These are phyloP conservation scores for Microcos paniculata DNA, from an alignment of 345 rosid species.

Conservation along the genomic window DNA sequence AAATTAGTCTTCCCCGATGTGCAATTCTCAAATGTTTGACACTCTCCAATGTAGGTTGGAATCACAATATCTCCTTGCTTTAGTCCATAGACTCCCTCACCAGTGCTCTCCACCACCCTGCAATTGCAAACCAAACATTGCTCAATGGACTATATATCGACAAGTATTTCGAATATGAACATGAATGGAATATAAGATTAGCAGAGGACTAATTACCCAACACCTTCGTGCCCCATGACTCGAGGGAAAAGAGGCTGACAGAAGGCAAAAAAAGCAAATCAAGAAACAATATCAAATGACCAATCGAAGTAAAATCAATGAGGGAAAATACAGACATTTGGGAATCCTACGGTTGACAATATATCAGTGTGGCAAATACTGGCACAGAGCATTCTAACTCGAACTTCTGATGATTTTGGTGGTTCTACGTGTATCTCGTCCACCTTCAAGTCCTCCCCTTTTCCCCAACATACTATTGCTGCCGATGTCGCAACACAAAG, in stretches of 20 bases:
- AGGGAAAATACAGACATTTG: slow-evolving; percentile 14
- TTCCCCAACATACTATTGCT: slow-evolving; percentile 62
- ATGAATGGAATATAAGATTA: too few species aligned
- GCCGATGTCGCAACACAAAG: not conserved
- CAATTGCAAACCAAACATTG: not conserved
- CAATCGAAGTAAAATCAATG: too few species aligned
- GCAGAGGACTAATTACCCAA: too few species aligned
- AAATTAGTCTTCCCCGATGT: slow-evolving; percentile 38
- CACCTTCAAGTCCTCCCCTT: slow-evolving; percentile 44
- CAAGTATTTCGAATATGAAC: too few species aligned
- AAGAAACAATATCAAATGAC: too few species aligned
- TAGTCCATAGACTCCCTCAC: slow-evolving; percentile 50
- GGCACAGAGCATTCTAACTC: slow-evolving; percentile 60
- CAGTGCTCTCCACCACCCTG: slow-evolving; percentile 64
- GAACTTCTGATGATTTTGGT: slow-evolving; percentile 59
- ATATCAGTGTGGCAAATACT: slow-evolving; percentile 68
- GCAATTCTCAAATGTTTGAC: slow-evolving; percentile 62
- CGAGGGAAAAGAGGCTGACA: slow-evolving; percentile 49
- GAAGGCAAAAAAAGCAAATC: too few species aligned
- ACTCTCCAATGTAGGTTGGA: slow-evolving; percentile 51
- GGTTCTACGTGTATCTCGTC: slow-evolving; percentile 67
- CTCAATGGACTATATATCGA: too few species aligned
- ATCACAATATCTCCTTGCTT: slow-evolving; percentile 61
- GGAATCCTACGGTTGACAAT: slow-evolving; percentile 24
- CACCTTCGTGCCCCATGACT: slow-evolving; percentile 81